Conservation (phyloP, 2,329 filamentous ascomycete species). For the Ophiostoma montium region DNA sequence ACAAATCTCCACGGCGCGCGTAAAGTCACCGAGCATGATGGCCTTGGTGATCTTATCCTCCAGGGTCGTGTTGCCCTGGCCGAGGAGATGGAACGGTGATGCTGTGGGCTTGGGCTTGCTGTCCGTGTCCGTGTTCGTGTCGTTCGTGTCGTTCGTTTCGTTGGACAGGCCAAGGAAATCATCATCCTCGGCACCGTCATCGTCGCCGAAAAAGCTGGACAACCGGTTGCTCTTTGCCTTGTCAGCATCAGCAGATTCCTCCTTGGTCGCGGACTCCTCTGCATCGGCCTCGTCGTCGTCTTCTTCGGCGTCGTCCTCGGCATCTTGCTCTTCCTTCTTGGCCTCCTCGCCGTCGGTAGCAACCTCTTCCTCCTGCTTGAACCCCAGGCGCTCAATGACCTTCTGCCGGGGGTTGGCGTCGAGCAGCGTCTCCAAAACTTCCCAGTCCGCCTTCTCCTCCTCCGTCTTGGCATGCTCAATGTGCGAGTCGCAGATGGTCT, state of each 20-base stretch:
- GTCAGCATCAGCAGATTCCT: conserved; percentile 22
- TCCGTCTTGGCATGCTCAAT: conserved; percentile 63
- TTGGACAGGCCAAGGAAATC: conserved; percentile 79
- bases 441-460: conserved; percentile 93
- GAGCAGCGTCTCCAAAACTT: conserved; percentile 78
- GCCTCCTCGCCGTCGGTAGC: conserved; percentile 35
- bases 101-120: neutral
- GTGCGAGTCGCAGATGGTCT: conserved; percentile 65
- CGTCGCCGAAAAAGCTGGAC: conserved; percentile 70
- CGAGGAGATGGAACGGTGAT: conserved; percentile 71
- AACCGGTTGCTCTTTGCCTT: conserved; percentile 46
- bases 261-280: conserved; percentile 14
- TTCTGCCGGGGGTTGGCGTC: conserved; percentile 73
- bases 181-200: conserved; percentile 55
- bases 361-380: conserved; percentile 38
- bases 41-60: conserved; percentile 81
- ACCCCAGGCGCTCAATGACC: conserved; percentile 82
- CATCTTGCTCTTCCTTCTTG: conserved; percentile 16
- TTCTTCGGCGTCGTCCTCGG: conserved; percentile 20
- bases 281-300: conserved; percentile 18
- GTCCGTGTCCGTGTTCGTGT: neutral
- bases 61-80: conserved; percentile 66
- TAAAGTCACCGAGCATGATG: conserved; percentile 80
- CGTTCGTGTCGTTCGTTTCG: conserved; percentile 75
- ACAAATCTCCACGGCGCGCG: conserved; percentile 77